phyloP scores from a whole-genome alignment of 495 filamentous ascomycete species.

The Penicillium turbatum region DNA sequence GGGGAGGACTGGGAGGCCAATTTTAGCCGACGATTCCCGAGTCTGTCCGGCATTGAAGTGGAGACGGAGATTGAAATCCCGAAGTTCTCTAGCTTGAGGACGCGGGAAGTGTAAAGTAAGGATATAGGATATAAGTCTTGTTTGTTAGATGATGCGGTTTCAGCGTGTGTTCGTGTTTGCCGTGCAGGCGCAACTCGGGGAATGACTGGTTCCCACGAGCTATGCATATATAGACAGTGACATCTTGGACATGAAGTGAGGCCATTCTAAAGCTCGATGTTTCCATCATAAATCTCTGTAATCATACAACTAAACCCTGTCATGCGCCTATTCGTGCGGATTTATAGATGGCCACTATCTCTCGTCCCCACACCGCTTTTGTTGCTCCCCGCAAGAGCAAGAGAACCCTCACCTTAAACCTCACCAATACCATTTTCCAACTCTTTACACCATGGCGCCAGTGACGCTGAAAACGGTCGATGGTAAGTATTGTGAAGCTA shows the following conservation, averaged over 20 bases:
- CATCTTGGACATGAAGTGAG: conserved; percentile 16
- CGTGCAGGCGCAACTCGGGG: conserved; percentile 11
- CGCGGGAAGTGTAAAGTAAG: conserved; percentile 37
- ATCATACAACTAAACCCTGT: no score
- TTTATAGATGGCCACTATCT: no score
- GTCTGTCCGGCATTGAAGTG: conserved; percentile 74
- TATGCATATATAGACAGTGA: conserved; percentile 26
- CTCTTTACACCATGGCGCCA: conserved; percentile 37
- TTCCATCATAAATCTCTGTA: background rate
- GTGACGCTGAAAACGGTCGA: conserved; percentile 46
- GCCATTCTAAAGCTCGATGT: no score
- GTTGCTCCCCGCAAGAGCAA: conserved; percentile 13
- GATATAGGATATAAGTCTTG: conserved; percentile 1
- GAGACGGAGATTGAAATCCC: conserved; percentile 60
- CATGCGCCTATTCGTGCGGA: no score
- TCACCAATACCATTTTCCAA: background rate
- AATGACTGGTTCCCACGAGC: conserved; percentile 21
- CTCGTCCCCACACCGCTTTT: conserved; percentile 21
- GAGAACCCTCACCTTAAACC: conserved; percentile 1
- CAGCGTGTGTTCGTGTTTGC: conserved; percentile 23
- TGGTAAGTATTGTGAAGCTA: conserved; percentile 32
- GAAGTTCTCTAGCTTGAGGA: conserved; percentile 36
- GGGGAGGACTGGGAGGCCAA: conserved; percentile 63
- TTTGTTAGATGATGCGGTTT: conserved; percentile 19
- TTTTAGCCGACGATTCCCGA: conserved; percentile 81